Evolutionary conservation across 1,284 basidiomycete species (phyloP).

Genomic region (Sanghuangporus baumii): DNA sequence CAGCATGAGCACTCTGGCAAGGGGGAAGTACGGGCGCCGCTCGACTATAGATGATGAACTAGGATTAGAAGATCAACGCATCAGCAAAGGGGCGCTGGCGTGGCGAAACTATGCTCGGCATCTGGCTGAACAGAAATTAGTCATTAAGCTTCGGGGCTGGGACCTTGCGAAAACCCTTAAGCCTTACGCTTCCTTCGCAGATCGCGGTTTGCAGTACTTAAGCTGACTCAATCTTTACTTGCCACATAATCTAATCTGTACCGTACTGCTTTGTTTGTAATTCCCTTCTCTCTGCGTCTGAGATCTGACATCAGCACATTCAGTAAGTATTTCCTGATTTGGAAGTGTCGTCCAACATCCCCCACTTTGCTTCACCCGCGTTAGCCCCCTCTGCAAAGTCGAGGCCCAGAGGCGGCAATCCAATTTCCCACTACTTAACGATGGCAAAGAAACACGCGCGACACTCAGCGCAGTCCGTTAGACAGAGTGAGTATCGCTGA

Average conservation of each 20-base stretch:
- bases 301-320: not conserved
- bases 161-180: constrained; percentile 7
- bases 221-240: not conserved
- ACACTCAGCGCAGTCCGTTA: constrained; percentile 10
- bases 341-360: not conserved
- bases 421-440: constrained; percentile 4
- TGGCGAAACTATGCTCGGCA: constrained; percentile 59
- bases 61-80: constrained; percentile 17
- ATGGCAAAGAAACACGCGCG: constrained; percentile 19
- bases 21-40: constrained; percentile 32
- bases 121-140: constrained; percentile 43
- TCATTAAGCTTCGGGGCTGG: constrained; percentile 31
- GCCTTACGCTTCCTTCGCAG: constrained; percentile 5
- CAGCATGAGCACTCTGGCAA: constrained; percentile 62
- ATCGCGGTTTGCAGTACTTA: constrained; percentile 2
- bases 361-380: constrained; percentile 4
- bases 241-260: not conserved
- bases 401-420: constrained; percentile 11
- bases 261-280: not conserved
- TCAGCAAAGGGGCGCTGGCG: constrained; percentile 44
- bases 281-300: not conserved
- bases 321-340: constrained; percentile 6
- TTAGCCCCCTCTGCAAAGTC: not conserved
- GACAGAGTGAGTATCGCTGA: constrained; percentile 17
- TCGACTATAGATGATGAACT: constrained; percentile 13